These are phyloP conservation scores for Carex pumila DNA, from an alignment of 176 grass and related monocot species.

Conservation along the genomic window DNA sequence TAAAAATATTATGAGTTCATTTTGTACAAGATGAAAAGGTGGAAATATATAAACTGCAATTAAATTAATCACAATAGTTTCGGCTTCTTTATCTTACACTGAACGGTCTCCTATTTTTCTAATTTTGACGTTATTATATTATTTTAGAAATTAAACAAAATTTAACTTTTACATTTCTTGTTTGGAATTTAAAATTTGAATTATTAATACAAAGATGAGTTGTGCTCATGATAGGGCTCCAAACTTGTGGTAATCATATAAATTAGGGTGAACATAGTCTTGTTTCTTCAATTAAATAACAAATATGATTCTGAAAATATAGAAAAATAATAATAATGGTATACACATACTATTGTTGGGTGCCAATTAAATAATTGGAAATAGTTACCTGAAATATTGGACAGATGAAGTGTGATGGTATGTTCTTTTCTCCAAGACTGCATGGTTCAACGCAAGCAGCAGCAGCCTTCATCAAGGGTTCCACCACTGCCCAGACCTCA, in stretches of 20 bases:
- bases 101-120: not conserved
- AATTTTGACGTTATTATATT: not conserved
- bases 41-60: too few species aligned
- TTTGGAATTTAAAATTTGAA: not conserved
- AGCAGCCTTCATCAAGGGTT: slow-evolving; percentile 39
- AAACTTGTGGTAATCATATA: not conserved
- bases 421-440: not conserved
- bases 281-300: not conserved
- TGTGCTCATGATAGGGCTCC: not conserved
- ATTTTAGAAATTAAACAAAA: not conserved
- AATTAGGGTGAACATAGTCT: not conserved
- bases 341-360: not conserved
- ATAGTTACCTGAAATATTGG: slow-evolving; percentile 41
- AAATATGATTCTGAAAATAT: not conserved
- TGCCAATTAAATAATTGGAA: not conserved
- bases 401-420: slow-evolving; percentile 47
- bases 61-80: too few species aligned
- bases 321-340: too few species aligned
- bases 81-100: too few species aligned
- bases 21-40: too few species aligned
- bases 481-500: slow-evolving; percentile 40
- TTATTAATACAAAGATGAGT: not conserved
- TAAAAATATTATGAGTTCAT: too few species aligned
- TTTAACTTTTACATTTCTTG: not conserved
- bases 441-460: not conserved